phyloP scores from a whole-genome alignment of 176 grass and related monocot genomes.

The Hordeum vulgare region MorexV3_pseudomolecules_assembly NC_058523.1:30923803-30924302 shows the following conservation, averaged over 20 bases:
- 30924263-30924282: not conserved
- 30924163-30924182: slow-evolving; percentile 4
- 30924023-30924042: not conserved
- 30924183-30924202: not conserved
- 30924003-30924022: too few relatives aligned
- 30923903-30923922: too few relatives aligned
- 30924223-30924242: not conserved
- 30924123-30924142: slow-evolving; percentile 34
- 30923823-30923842: too few relatives aligned
- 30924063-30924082: not conserved
- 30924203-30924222: not conserved
- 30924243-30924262: not conserved
- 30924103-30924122: not conserved
- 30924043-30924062: slow-evolving; percentile 15
- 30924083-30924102: not conserved
- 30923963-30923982: too few relatives aligned
- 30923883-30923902: too few relatives aligned
- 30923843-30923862: too few relatives aligned
- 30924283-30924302: not conserved
- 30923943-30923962: too few relatives aligned
- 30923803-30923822: too few relatives aligned
- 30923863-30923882: too few relatives aligned
- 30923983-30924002: too few relatives aligned
- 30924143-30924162: not conserved
- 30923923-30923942: too few relatives aligned